phyloP scores from a whole-genome alignment of 805 yeast genomes.

The Blastobotrys peoriensis region DNA sequence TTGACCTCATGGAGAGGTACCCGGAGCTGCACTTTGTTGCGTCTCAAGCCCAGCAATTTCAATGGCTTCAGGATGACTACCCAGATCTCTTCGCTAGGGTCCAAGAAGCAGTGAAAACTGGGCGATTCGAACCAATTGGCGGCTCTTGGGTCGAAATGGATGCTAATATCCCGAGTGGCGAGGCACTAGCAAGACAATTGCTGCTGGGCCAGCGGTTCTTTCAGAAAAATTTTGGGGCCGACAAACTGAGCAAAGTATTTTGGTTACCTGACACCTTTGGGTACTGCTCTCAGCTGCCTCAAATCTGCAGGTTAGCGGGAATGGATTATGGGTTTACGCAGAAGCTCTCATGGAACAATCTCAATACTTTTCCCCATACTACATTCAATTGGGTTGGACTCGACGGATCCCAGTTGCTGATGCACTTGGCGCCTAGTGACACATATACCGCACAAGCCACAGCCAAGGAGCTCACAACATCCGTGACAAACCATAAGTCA shows the following conservation, averaged over 20 bases:
- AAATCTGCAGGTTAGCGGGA: slow-evolving; percentile 66
- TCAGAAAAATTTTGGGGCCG: slow-evolving; percentile 62
- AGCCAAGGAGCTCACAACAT: slow-evolving; percentile 73
- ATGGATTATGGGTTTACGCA: slow-evolving; percentile 70
- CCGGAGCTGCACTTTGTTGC: slow-evolving; percentile 92
- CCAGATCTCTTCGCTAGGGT: slow-evolving; percentile 66
- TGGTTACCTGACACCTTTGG: slow-evolving; percentile 92
- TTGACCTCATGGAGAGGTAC: slow-evolving; percentile 71
- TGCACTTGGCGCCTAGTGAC: slow-evolving; percentile 86
- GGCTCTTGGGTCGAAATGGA: slow-evolving; percentile 91
- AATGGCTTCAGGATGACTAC: slow-evolving; percentile 81
- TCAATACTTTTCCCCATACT: slow-evolving; percentile 68
- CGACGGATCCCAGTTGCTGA: slow-evolving; percentile 74
- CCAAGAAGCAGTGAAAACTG: slow-evolving; percentile 48
- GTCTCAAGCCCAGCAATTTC: slow-evolving; percentile 89
- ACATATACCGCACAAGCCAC: slow-evolving; percentile 79
- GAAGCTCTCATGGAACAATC: slow-evolving; percentile 81
- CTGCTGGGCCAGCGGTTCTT: slow-evolving; percentile 72
- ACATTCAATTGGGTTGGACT: slow-evolving; percentile 81
- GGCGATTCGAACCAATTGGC: slow-evolving; percentile 73
- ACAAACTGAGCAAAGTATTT: slow-evolving; percentile 55
- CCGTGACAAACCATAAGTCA: slow-evolving; percentile 63
- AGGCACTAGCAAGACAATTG: slow-evolving; percentile 70
- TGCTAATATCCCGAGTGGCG: slow-evolving; percentile 80
- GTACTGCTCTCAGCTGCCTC: slow-evolving; percentile 78